A percentile compares a stretch with the other conserved stretches of the same genome.
phyloP scores from a whole-genome alignment of 352 stramenopile genomes.

The Globisporangium alternatum region DNA sequence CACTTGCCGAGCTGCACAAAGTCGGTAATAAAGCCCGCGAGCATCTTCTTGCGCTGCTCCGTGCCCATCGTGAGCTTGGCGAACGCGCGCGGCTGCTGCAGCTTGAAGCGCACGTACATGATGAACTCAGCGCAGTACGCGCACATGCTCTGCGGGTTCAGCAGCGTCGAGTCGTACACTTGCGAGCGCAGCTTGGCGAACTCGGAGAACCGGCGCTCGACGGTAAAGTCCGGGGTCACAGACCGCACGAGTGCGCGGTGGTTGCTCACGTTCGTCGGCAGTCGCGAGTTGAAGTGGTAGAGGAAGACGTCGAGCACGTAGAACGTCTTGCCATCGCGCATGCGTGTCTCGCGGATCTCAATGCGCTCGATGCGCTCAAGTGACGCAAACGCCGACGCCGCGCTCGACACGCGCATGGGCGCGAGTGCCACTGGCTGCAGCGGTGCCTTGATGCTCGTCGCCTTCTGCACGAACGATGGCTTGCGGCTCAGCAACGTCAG shows the following conservation, averaged over 20 bases:
- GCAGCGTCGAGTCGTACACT: conserved; percentile 38
- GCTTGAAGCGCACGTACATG: conserved; percentile 49
- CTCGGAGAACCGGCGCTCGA: conserved; percentile 65
- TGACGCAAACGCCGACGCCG: conserved; percentile 36
- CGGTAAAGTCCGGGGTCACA: conserved; percentile 36
- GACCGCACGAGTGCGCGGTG: conserved; percentile 25
- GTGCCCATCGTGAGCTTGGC: conserved; percentile 32
- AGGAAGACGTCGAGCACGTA: conserved; percentile 60
- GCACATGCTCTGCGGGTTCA: conserved; percentile 47
- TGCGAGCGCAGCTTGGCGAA: conserved; percentile 50
- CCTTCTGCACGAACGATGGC: not conserved
- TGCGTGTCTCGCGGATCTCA: conserved; percentile 42
- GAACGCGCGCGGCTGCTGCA: conserved; percentile 42
- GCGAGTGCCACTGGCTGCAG: conserved; percentile 18
- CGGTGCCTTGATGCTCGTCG: not conserved
- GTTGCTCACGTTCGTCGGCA: conserved; percentile 46
- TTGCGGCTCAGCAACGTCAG: not conserved
- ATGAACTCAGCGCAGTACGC: conserved; percentile 60
- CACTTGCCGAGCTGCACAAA: conserved; percentile 46
- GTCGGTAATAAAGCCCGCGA: conserved; percentile 49
- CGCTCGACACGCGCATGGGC: conserved; percentile 33
- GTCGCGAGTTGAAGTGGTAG: conserved; percentile 44
- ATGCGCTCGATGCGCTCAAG: conserved; percentile 52
- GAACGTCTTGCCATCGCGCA: conserved; percentile 40
- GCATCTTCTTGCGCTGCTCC: conserved; percentile 47